Evolutionary conservation across 306 rosid genomes (phyloP).

Genomic region (Malus sieversii): DNA sequence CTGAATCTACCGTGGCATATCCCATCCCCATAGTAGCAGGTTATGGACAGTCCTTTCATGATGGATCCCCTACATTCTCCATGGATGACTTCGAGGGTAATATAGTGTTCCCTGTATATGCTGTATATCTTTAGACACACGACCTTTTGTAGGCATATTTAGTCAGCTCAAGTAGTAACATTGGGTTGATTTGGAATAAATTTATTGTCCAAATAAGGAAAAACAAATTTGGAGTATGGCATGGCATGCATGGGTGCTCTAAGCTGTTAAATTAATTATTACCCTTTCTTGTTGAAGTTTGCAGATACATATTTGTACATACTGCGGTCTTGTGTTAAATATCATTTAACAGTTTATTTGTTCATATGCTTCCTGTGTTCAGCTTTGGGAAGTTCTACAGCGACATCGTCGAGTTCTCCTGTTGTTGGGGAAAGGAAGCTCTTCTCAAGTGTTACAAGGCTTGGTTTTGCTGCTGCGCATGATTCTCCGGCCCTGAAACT

Average conservation of each 20-base stretch:
- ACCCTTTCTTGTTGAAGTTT: neutral
- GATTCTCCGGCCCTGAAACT: conserved; percentile 73
- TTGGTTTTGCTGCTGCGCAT: conserved; percentile 94
- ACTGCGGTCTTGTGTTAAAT: neutral
- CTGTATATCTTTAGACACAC: neutral
- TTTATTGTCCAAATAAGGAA: neutral
- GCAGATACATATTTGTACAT: neutral
- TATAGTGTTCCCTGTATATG: neutral
- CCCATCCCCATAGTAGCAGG: conserved; percentile 31
- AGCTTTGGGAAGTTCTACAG: conserved; percentile 75
- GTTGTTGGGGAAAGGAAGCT: conserved; percentile 62
- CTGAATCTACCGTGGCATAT: conserved; percentile 59
- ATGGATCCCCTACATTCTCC: conserved; percentile 61
- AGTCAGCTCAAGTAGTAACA: neutral
- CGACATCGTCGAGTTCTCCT: conserved; percentile 61
- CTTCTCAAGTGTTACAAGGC: conserved; percentile 78
- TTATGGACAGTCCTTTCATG: conserved; percentile 26
- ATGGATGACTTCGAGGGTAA: conserved; percentile 94
- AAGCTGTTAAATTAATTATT: neutral
- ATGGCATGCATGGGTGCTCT: neutral
- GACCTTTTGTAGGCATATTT: no score
- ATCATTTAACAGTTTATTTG: neutral
- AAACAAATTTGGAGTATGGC: neutral
- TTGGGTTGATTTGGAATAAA: neutral
- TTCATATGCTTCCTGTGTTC: conserved; percentile 7